A percentile compares a stretch with the other conserved stretches of the same genome.
Conservation (phyloP, 805 yeast species). For the Lachancea meyersii region DNA sequence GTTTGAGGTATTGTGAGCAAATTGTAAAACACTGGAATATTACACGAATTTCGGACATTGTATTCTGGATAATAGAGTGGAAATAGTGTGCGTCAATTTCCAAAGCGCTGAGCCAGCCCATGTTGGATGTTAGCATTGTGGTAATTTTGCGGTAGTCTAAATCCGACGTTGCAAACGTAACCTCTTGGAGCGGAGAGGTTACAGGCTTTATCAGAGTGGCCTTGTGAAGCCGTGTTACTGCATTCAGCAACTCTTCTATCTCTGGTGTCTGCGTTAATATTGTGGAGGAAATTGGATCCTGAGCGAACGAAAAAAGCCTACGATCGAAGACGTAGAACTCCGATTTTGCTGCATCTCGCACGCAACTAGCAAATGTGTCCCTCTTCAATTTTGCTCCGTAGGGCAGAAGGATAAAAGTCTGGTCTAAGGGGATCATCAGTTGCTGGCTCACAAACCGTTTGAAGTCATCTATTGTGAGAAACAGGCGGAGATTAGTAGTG, state of each 20-base stretch:
- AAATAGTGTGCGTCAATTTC: slow-evolving; percentile 36
- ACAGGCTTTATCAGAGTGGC: slow-evolving; percentile 30
- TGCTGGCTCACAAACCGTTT: slow-evolving; percentile 37
- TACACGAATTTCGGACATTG: slow-evolving; percentile 34
- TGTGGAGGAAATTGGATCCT: slow-evolving; percentile 15
- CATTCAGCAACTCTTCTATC: slow-evolving; percentile 1
- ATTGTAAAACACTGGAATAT: slow-evolving; percentile 43
- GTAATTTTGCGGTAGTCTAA: slow-evolving; percentile 22
- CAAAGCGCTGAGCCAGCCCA: slow-evolving; percentile 48
- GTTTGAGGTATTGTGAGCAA: slow-evolving; percentile 44
- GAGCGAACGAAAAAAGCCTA: slow-evolving; percentile 41
- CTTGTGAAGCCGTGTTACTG: slow-evolving; percentile 10
- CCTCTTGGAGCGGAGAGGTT: slow-evolving; percentile 34
- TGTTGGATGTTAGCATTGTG: slow-evolving; percentile 38
- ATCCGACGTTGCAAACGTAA: slow-evolving; percentile 3
- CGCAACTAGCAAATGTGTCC: slow-evolving; percentile 32
- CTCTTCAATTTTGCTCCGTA: slow-evolving; percentile 55
- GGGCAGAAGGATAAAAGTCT: slow-evolving; percentile 51
- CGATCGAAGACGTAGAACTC: slow-evolving; percentile 62
- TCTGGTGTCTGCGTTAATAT: slow-evolving; percentile 11
- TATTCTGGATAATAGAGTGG: slow-evolving; percentile 27
- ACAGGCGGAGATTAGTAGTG: slow-evolving; percentile 35
- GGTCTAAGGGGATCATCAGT: slow-evolving; percentile 38
- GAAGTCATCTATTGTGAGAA: slow-evolving; percentile 39
- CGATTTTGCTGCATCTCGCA: slow-evolving; percentile 23